Evolutionary conservation across 345 rosid species (phyloP).

Genomic region (Rhodamnia rubescens): DNA sequence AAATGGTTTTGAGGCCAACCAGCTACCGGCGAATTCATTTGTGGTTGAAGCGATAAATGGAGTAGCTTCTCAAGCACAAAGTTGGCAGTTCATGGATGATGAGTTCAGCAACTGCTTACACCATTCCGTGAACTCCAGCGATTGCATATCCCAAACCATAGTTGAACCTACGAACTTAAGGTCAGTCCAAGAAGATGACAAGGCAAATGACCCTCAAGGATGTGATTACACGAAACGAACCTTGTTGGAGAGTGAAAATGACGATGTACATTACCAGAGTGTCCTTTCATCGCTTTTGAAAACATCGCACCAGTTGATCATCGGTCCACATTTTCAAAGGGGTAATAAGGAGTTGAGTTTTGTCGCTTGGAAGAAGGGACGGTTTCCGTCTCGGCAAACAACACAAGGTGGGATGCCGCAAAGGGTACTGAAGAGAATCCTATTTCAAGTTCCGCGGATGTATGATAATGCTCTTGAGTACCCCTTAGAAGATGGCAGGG

Average conservation of each 20-base stretch:
- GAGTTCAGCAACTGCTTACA: conserved; percentile 60
- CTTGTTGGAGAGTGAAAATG: conserved; percentile 17
- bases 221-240: conserved; percentile 19
- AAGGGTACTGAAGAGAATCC: conserved; percentile 54
- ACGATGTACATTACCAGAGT: conserved; percentile 63
- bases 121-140: conserved; percentile 64
- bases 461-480: conserved; percentile 24
- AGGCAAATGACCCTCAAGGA: conserved; percentile 1
- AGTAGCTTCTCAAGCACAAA: conserved; percentile 59
- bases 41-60: conserved; percentile 45
- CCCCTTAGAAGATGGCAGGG: conserved; percentile 17
- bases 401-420: conserved; percentile 25
- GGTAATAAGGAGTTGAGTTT: conserved; percentile 52
- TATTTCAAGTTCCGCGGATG: conserved; percentile 65
- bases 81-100: conserved; percentile 61
- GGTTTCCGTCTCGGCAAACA: conserved; percentile 6
- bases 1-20: conserved; percentile 28
- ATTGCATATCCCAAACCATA: conserved; percentile 60
- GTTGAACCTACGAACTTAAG: conserved; percentile 28
- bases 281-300: conserved; percentile 56
- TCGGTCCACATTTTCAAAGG: conserved; percentile 40
- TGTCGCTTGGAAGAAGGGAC: conserved; percentile 42
- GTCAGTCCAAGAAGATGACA: not conserved
- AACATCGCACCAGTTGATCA: conserved; percentile 46
- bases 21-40: conserved; percentile 36